Base-by-base conservation (phyloP, 2,329 filamentous ascomycete species). In the Diaporthe humulicola region DNA sequence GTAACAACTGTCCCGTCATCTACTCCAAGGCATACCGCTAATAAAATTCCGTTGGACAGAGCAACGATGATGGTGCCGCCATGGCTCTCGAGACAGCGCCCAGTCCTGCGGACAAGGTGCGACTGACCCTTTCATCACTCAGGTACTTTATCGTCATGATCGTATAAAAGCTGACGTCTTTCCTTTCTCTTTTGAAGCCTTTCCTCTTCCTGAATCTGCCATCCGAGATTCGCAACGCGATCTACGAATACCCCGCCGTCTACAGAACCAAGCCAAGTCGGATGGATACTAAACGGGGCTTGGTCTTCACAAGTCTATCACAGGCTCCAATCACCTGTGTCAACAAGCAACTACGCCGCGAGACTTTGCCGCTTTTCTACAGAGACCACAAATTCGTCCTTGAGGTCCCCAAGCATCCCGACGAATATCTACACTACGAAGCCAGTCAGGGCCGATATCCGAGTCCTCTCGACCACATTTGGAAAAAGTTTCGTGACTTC, bases 351-450 rank as follows among this genome's bases (percentile, higher is more conserved):
- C 12, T 48, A 15, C 69, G 69, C 17, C 2, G 1, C 19, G 69
- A 71, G 36, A 10, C 54, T 4, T n/a, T 54, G 14, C 50, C 50
- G 4, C 36, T 58, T 19, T 71, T 45, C 69, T 71, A 70, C 52
- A 10, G 15, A n/a, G n/a, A n/a, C n/a, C n/a, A n/a, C n/a, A n/a
- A n/a, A n/a, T n/a, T n/a, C n/a, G n/a, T n/a, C n/a, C n/a, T n/a
- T n/a, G n/a, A n/a, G n/a, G n/a, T n/a, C n/a, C n/a, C n/a, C n/a
- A n/a, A n/a, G n/a, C n/a, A n/a, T n/a, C n/a, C n/a, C n/a, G n/a
- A n/a, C n/a, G n/a, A n/a, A n/a, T n/a, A n/a, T n/a, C n/a, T n/a
- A n/a, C n/a, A n/a, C n/a, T n/a, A n/a, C n/a, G n/a, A n/a, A n/a
- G n/a, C n/a, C n/a, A n/a, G n/a, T n/a, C n/a, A n/a, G n/a, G n/a